Evolutionary conservation across 257 asterid genomes (phyloP).

Genomic region (Solanum bukasovii): DNA sequence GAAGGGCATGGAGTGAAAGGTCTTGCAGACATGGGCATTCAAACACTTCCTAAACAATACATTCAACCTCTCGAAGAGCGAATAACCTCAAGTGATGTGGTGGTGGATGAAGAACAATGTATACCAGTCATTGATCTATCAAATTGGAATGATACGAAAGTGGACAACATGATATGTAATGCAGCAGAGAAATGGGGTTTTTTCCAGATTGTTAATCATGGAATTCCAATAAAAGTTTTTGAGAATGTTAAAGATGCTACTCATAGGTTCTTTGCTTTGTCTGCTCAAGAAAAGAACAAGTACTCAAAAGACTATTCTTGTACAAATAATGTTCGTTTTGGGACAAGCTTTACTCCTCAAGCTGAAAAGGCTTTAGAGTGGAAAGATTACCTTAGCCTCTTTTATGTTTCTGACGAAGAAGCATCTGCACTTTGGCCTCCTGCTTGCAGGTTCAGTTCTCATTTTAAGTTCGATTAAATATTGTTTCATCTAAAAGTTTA

Average conservation of each 20-base stretch:
- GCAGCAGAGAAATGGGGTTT: conserved; percentile 48
- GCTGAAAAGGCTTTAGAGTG: conserved; percentile 40
- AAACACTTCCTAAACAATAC: conserved; percentile 23
- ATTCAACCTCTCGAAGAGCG: conserved; percentile 31
- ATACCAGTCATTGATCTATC: conserved; percentile 42
- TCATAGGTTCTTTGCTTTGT: conserved; percentile 30
- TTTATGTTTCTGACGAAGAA: conserved; percentile 12
- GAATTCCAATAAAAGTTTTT: conserved; percentile 36
- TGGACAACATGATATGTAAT: conserved; percentile 17
- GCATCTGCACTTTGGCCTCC: conserved; percentile 2
- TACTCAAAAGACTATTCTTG: conserved; percentile 39
- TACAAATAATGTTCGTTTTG: conserved; percentile 26
- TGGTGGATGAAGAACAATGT: conserved; percentile 15
- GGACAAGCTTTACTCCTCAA: conserved; percentile 34
- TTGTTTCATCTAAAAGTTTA: not conserved
- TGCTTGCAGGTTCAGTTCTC: not conserved
- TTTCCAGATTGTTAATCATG: conserved; percentile 47
- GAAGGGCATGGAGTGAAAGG: conserved; percentile 48
- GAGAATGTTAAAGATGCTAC: conserved; percentile 31
- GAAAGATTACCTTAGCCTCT: conserved; percentile 45
- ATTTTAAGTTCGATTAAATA: not conserved
- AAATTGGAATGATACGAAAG: conserved; percentile 21
- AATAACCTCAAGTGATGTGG: conserved; percentile 6
- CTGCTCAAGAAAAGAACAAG: conserved; percentile 36
- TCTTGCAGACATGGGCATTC: conserved; percentile 25